Evolutionary conservation across 2,329 filamentous ascomycete species (phyloP).

Genomic region (Geosmithia putterillii): DNA sequence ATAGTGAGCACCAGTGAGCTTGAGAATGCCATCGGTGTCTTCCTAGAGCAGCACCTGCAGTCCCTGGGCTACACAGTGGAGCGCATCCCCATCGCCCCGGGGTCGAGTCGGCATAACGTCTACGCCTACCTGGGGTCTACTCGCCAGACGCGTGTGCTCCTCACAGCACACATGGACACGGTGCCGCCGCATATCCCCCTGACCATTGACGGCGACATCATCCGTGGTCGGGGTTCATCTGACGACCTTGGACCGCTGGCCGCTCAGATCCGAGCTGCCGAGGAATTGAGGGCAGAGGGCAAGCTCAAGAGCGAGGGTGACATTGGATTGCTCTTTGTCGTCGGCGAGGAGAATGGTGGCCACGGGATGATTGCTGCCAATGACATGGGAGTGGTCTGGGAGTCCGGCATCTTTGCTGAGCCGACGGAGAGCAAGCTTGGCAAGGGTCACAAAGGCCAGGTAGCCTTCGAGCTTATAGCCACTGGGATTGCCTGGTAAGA

Average conservation of each 20-base stretch:
- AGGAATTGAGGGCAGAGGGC: conserved; percentile 7
- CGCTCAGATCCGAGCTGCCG: conserved; percentile 32
- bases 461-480: conserved; percentile 37
- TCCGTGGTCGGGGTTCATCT: conserved; percentile 53
- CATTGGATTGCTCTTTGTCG: conserved; percentile 9
- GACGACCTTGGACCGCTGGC: conserved; percentile 55
- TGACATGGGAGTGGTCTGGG: conserved; percentile 8
- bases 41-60: conserved; percentile 51
- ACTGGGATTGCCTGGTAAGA: conserved; percentile 38
- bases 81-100: conserved; percentile 9
- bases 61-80: conserved; percentile 23
- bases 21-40: conserved; percentile 52
- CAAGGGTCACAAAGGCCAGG: conserved; percentile 11
- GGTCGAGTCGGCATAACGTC: conserved; percentile 45
- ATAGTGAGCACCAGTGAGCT: conserved; percentile 55
- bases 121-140: conserved; percentile 45
- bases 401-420: conserved; percentile 12
- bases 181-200: conserved; percentile 59
- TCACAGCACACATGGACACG: conserved; percentile 66
- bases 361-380: conserved; percentile 11
- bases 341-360: conserved; percentile 12
- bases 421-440: conserved; percentile 13
- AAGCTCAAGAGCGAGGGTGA: conserved; percentile 7
- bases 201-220: conserved; percentile 29
- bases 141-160: conserved; percentile 39